A percentile compares a stretch with the other conserved stretches of the same genome.
phyloP scores from a whole-genome alignment of 495 filamentous ascomycete species.

The Acidiella bohemica region DNA sequence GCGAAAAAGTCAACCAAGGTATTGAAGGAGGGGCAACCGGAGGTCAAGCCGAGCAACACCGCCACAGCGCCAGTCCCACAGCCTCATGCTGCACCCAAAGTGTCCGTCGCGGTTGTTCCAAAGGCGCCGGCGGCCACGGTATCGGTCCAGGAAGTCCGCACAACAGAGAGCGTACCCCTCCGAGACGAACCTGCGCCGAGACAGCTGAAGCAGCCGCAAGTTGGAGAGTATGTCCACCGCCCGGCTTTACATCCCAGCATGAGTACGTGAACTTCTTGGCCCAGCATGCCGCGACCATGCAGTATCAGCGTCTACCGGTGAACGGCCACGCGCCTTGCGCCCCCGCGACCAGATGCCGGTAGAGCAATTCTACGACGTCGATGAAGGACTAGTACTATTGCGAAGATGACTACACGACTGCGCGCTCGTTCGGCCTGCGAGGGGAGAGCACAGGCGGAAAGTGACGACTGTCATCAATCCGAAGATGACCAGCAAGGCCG shows the following conservation, averaged over 20 bases:
- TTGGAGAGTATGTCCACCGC: constrained; percentile 7
- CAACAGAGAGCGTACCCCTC: constrained; percentile 21
- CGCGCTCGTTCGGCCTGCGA: constrained; percentile 56
- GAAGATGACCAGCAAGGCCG: constrained; percentile 44
- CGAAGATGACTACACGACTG: constrained; percentile 70
- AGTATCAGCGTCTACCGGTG: constrained; percentile 1
- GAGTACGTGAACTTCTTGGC: constrained; percentile 12
- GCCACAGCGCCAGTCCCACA: constrained; percentile 22
- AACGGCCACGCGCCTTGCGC: constrained; percentile 3
- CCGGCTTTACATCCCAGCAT: constrained; percentile 8
- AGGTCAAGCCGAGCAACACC: background rate
- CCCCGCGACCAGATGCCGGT: constrained; percentile 3
- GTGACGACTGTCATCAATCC: constrained; percentile 63
- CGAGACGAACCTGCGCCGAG: constrained; percentile 29
- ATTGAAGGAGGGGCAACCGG: constrained; percentile 49
- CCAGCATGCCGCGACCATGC: constrained; percentile 6
- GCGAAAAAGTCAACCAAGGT: constrained; percentile 50
- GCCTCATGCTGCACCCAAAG: constrained; percentile 19
- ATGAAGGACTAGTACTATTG: constrained; percentile 57
- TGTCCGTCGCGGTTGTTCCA: background rate
- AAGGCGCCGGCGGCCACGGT: background rate
- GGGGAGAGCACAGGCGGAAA: constrained; percentile 60
- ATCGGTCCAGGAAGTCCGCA: constrained; percentile 24
- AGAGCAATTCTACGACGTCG: constrained; percentile 18
- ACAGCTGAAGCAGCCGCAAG: constrained; percentile 20